Percentiles rank a stretch among this genome's conserved stretches.
phyloP scores from a whole-genome alignment of 2,329 filamentous ascomycete genomes.

The Exophiala alcalophila region DNA sequence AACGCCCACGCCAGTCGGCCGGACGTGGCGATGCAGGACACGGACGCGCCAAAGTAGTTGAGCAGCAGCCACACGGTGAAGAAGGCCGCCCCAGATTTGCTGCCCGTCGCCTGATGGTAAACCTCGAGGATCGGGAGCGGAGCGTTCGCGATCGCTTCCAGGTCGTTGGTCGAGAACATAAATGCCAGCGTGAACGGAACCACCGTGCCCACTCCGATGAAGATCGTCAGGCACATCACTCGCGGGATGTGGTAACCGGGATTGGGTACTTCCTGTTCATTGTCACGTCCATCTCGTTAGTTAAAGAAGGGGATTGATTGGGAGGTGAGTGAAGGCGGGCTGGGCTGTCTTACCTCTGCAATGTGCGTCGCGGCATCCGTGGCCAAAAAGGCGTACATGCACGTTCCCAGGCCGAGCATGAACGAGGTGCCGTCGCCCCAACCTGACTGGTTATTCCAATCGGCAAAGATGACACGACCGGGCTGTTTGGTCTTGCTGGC shows the following conservation, averaged over 20 bases:
- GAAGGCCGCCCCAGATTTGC: constrained; percentile 20
- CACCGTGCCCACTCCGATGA: constrained; percentile 26
- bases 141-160: constrained; percentile 22
- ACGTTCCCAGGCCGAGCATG: constrained; percentile 38
- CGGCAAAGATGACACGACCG: constrained; percentile 52
- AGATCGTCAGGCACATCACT: constrained; percentile 28
- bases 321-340: no score
- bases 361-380: constrained; percentile 32
- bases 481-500: constrained; percentile 30
- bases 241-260: constrained; percentile 27
- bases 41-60: constrained; percentile 46
- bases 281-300: constrained; percentile 4
- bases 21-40: constrained; percentile 51
- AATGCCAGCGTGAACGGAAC: constrained; percentile 27
- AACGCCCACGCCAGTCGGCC: constrained; percentile 53
- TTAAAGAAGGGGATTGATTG: no score
- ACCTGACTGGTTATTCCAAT: constrained; percentile 65
- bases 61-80: constrained; percentile 31
- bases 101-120: constrained; percentile 27
- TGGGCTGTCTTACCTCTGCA: constrained; percentile 31
- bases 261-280: constrained; percentile 26
- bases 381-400: constrained; percentile 32
- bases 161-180: constrained; percentile 28
- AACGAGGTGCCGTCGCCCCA: constrained; percentile 64
- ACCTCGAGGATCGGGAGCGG: constrained; percentile 26